Conservation (phyloP, 495 filamentous ascomycete genomes). For the Aspergillus diversus region DNA sequence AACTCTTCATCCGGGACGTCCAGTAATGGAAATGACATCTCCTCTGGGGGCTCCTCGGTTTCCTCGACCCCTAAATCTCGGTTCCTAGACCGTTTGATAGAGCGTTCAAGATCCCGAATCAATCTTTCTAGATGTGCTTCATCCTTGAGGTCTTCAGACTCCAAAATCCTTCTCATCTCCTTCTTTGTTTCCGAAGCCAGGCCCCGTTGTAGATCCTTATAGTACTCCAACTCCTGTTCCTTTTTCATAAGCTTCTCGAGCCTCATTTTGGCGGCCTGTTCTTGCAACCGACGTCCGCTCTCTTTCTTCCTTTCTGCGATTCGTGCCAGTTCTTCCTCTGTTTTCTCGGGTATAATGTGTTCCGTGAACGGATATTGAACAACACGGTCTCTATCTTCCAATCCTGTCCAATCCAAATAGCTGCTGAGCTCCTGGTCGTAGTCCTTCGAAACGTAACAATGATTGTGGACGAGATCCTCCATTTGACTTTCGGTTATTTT, state of each 20-base stretch:
- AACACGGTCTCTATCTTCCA: constrained; percentile 86
- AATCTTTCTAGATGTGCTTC: constrained; percentile 78
- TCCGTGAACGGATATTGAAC: constrained; percentile 94
- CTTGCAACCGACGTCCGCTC: constrained; percentile 86
- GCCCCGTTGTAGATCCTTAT: constrained; percentile 73
- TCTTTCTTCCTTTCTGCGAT: constrained; percentile 93
- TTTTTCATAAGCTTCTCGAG: constrained; percentile 93
- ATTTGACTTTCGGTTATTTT: constrained; percentile 83
- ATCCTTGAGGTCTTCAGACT: constrained; percentile 89
- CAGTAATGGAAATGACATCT: constrained; percentile 81
- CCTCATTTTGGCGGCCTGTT: constrained; percentile 95
- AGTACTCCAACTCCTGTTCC: constrained; percentile 94
- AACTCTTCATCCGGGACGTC: constrained; percentile 90
- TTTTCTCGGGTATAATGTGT: constrained; percentile 84
- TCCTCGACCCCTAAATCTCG: constrained; percentile 88
- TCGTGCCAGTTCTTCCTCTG: constrained; percentile 83
- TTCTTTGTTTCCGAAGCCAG: constrained; percentile 80
- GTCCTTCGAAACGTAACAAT: constrained; percentile 85
- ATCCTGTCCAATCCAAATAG: constrained; percentile 83
- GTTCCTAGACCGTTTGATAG: constrained; percentile 83
- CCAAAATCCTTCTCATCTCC: constrained; percentile 80
- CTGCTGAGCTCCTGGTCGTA: constrained; percentile 75
- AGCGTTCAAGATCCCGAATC: constrained; percentile 85
- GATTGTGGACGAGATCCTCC: constrained; percentile 82
- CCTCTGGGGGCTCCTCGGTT: constrained; percentile 72